A percentile compares a stretch with the other conserved stretches of the same genome.
Conservation (phyloP, 192 early-diverging fungal genomes). For the Backusella australiensis region DNA sequence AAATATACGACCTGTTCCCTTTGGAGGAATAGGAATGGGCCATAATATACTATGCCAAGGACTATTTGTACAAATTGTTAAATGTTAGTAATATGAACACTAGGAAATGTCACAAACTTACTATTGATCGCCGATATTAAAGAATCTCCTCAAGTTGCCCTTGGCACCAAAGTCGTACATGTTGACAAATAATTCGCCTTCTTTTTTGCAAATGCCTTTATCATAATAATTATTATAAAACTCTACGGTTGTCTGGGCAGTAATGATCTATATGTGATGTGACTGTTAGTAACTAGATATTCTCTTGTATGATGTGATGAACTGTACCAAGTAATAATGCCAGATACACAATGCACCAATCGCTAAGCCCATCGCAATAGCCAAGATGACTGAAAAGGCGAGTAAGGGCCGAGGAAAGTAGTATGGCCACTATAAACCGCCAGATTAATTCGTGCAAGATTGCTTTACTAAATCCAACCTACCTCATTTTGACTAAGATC, state of each 20-base stretch:
- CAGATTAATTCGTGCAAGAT: background rate
- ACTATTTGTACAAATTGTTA: conserved; percentile 21
- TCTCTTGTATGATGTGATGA: no score
- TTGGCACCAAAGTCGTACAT: conserved; percentile 46
- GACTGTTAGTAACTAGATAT: background rate
- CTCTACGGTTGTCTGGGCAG: conserved; percentile 62
- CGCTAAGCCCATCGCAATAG: conserved; percentile 52
- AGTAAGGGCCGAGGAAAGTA: conserved; percentile 48
- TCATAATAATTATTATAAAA: conserved; percentile 60
- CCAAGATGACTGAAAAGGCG: conserved; percentile 49
- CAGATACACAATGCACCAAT: conserved; percentile 51
- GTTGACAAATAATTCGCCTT: conserved; percentile 47
- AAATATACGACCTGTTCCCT: conserved; percentile 27
- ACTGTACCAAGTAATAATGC: conserved; percentile 59
- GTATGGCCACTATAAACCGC: conserved; percentile 47
- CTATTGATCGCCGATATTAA: conserved; percentile 52
- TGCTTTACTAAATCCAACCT: background rate
- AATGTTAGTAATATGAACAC: background rate
- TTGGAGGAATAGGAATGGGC: conserved; percentile 50
- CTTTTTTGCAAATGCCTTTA: conserved; percentile 41
- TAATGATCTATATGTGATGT: conserved; percentile 36
- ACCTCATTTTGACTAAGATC: conserved; percentile 41
- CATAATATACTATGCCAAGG: conserved; percentile 51
- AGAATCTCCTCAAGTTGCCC: conserved; percentile 45
- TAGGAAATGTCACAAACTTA: conserved; percentile 27